phyloP scores from a whole-genome alignment of 306 rosid species.

The Vigna trinervia region DNA sequence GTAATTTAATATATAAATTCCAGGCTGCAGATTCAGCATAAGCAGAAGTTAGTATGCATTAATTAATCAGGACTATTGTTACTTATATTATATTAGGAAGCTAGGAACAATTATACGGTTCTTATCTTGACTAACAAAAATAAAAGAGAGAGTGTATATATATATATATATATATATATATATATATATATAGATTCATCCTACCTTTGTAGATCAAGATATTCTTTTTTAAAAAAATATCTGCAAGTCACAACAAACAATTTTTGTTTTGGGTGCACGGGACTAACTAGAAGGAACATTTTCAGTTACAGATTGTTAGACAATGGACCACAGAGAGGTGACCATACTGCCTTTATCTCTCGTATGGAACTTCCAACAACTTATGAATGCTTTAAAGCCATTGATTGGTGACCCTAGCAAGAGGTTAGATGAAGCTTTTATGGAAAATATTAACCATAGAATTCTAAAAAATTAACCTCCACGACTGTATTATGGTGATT shows the following conservation, averaged over 20 bases:
- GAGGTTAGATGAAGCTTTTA: slow-evolving; percentile 61
- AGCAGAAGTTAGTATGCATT: slow-evolving; percentile 34
- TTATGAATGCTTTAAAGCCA: slow-evolving; percentile 52
- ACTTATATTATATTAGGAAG: slow-evolving; percentile 37
- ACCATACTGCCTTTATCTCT: slow-evolving; percentile 52
- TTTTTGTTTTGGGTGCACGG: slow-evolving; percentile 40
- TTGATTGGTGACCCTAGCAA: slow-evolving; percentile 49
- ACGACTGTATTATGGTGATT: slow-evolving; percentile 26
- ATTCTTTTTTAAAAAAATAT: slow-evolving; percentile 12
- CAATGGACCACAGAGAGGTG: slow-evolving; percentile 62
- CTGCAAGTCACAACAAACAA: slow-evolving; percentile 45
- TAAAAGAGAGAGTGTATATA: not conserved
- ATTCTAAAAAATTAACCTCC: slow-evolving; percentile 29
- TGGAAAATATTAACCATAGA: slow-evolving; percentile 53
- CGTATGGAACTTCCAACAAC: slow-evolving; percentile 52
- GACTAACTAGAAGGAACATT: slow-evolving; percentile 47
- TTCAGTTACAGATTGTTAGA: slow-evolving; percentile 53
- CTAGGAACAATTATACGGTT: slow-evolving; percentile 44
- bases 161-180: slow-evolving; percentile 22
- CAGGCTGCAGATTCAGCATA: slow-evolving; percentile 51
- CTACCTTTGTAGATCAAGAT: slow-evolving; percentile 17
- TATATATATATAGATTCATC: slow-evolving; percentile 35
- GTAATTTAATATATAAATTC: slow-evolving; percentile 48
- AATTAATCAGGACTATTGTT: slow-evolving; percentile 31
- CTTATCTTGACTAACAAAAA: slow-evolving; percentile 35